Conservation (phyloP, 2,329 filamentous ascomycete species). For the Microdochium nivale region DNA sequence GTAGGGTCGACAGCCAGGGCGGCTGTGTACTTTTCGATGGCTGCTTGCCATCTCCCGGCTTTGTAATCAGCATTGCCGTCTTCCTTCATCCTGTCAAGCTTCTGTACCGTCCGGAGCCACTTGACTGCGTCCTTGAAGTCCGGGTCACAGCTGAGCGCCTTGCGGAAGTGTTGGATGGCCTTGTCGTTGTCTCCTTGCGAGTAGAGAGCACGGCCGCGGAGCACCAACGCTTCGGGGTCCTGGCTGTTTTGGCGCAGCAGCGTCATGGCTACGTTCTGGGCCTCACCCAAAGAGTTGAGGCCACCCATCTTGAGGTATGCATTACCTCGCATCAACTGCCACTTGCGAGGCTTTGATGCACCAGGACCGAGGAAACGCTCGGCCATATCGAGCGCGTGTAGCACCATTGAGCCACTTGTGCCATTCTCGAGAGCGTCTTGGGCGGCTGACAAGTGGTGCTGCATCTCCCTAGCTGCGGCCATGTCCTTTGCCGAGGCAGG, state of each 20-base stretch:
- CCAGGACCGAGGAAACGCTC: conserved; percentile 67
- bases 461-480: conserved; percentile 76
- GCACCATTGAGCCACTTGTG: conserved; percentile 79
- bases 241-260: conserved; percentile 79
- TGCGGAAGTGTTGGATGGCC: conserved; percentile 84
- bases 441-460: conserved; percentile 70
- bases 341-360: conserved; percentile 81
- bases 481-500: conserved; percentile 78
- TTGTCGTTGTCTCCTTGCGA: conserved; percentile 92
- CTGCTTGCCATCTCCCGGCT: conserved; percentile 66
- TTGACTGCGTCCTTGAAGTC: conserved; percentile 85
- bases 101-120: conserved; percentile 82
- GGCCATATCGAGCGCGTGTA: conserved; percentile 86
- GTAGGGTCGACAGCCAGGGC: conserved; percentile 77
- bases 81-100: conserved; percentile 86
- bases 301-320: conserved; percentile 90
- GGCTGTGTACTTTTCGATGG: conserved; percentile 75
- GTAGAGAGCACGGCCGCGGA: conserved; percentile 82
- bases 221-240: conserved; percentile 87
- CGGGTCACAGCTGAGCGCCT: conserved; percentile 82
- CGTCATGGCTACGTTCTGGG: conserved; percentile 84
- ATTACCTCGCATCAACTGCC: conserved; percentile 87
- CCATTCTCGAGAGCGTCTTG: conserved; percentile 67
- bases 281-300: conserved; percentile 80
- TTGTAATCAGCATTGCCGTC: conserved; percentile 92